A percentile compares a stretch with the other conserved stretches of the same genome.
Evolutionary conservation across 2,329 filamentous ascomycete species (phyloP).

Genomic region (Claviceps monticola): DNA sequence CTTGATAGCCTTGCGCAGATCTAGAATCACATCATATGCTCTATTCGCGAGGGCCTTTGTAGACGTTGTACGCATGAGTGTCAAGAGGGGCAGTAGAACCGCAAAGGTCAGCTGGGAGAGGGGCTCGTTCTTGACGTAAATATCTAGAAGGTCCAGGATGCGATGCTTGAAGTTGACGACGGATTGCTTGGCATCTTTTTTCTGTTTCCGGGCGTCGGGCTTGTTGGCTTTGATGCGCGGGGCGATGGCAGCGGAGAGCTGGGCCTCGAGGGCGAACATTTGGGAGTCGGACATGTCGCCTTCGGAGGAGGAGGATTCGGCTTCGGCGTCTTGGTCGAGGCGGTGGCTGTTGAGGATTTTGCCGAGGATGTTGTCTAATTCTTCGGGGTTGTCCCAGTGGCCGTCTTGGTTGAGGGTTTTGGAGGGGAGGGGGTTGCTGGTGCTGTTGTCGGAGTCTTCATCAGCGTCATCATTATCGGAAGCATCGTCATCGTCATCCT

Average conservation of each 20-base stretch:
- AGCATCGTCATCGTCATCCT: slow-evolving; percentile 21
- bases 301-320: slow-evolving; percentile 45
- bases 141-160: slow-evolving; percentile 73
- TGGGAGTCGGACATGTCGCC: slow-evolving; percentile 90
- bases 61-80: slow-evolving; percentile 60
- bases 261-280: slow-evolving; percentile 79
- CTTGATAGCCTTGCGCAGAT: slow-evolving; percentile 54
- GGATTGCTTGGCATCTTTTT: slow-evolving; percentile 74
- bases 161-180: slow-evolving; percentile 93
- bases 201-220: slow-evolving; percentile 64
- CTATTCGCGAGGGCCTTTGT: slow-evolving; percentile 64
- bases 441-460: slow-evolving; percentile 22
- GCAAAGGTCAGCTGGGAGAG: slow-evolving; percentile 52
- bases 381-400: slow-evolving; percentile 29
- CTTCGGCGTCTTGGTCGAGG: slow-evolving; percentile 43
- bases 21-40: slow-evolving; percentile 55
- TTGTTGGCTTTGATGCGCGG: slow-evolving; percentile 48
- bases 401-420: slow-evolving; percentile 20
- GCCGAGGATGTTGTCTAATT: slow-evolving; percentile 61
- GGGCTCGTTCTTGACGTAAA: slow-evolving; percentile 71
- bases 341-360: slow-evolving; percentile 61
- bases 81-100: slow-evolving; percentile 62
- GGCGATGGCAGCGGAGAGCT: slow-evolving; percentile 75
- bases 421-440: slow-evolving; percentile 15
- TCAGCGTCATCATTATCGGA: slow-evolving; percentile 8